Base-by-base conservation (phyloP, 2,329 filamentous ascomycete genomes). In the Phialophora expanda region DNA sequence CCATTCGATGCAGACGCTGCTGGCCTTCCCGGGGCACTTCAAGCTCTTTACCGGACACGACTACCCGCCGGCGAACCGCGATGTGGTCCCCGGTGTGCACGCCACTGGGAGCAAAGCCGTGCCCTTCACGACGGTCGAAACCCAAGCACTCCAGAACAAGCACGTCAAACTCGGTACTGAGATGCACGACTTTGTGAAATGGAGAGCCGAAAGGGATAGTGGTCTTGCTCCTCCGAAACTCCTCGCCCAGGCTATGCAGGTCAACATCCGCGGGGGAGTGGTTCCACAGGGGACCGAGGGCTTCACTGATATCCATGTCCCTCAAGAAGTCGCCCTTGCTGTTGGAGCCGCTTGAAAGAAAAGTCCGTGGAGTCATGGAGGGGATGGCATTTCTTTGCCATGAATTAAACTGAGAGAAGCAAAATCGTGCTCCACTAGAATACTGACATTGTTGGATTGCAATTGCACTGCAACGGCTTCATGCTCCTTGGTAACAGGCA, bases 21-120 rank as follows among this genome's bases (percentile, higher is more conserved):
- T 86, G 0, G 63, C 68, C 28, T 60, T 86, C 0, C 79, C 81
- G 0, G 76, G 73, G 1, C 71, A 83, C 28, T 77, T 79, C 51
- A 82, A 79, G 58, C 78, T 87, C 50, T 86, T 83, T 79, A 82
- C 81, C 0, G 84, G 84, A 0, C 85, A 87, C 62, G 85, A 86
- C 69, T 87, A 73, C 75, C 81, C 73, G 61, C 79, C 60, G 73
- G 77, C 71, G 12, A 56, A 32, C 24, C 59, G 64, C 69, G 78
- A 76, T 55, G 78, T 78, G 50, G 75, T 75, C 0, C 68, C 76
- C 0, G 55, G 54, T 62, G 61, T 72, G 26, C 38, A 50, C 17
- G 38, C 8, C 2, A 41, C 6, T 7, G 34, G 56, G 22, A 50
- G 26, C 56, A 67, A 69, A 24, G 70, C 76, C 1, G 65, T 75